phyloP scores from a whole-genome alignment of 352 stramenopile genomes.

The Globisporangium cederbergense region DNA sequence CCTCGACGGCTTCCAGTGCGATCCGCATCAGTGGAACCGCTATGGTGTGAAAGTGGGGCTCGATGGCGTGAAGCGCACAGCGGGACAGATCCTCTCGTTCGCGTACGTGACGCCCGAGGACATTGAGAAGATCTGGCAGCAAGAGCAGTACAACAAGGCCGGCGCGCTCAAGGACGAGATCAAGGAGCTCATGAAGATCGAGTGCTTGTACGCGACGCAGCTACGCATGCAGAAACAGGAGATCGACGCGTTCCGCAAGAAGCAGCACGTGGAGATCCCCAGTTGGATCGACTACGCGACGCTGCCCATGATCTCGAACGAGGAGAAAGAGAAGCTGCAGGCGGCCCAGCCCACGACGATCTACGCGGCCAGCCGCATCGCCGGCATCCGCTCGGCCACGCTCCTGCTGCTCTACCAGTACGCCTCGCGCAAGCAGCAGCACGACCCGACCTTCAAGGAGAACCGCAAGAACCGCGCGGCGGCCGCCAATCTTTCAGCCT shows the following conservation, averaged over 20 bases:
- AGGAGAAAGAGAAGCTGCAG: constrained; percentile 94
- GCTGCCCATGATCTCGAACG: constrained; percentile 95
- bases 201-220: constrained; percentile 94
- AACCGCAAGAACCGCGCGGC: constrained; percentile 24
- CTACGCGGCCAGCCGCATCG: constrained; percentile 94
- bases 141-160: constrained; percentile 41
- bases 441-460: constrained; percentile 17
- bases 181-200: constrained; percentile 66
- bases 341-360: constrained; percentile 89
- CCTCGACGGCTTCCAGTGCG: constrained; percentile 56
- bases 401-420: constrained; percentile 75
- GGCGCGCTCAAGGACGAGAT: constrained; percentile 42
- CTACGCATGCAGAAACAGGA: constrained; percentile 93
- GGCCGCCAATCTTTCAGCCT: not conserved
- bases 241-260: constrained; percentile 94
- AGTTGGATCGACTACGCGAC: constrained; percentile 89
- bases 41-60: constrained; percentile 77
- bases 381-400: constrained; percentile 79
- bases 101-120: constrained; percentile 48
- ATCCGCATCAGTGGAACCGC: constrained; percentile 79
- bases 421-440: constrained; percentile 44
- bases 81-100: constrained; percentile 70
- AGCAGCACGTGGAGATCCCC: constrained; percentile 93
- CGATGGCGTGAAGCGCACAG: constrained; percentile 80
- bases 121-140: constrained; percentile 59